Evolutionary conservation across 2,329 filamentous ascomycete genomes (phyloP), one percentile per base, ranked within the genome.

Genomic region (Davidsoniella eucalypti): DNA sequence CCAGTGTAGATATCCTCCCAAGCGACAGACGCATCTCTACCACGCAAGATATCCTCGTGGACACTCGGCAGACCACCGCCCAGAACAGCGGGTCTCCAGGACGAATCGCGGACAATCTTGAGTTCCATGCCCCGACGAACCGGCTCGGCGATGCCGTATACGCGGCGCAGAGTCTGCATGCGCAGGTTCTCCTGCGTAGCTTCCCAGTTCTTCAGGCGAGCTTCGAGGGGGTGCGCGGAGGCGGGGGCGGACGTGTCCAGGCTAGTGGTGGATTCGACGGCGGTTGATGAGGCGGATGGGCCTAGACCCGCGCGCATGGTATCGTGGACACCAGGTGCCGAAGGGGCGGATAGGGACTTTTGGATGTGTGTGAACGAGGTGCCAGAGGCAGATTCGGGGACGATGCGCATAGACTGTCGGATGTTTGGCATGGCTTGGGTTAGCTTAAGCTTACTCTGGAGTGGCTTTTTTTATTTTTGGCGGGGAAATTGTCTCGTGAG

Each of bases 1-100:
- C 87, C 86, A 17, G 75, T 78, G 63, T 82, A 96, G 17, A 98
- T 79, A 69, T 96, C 92, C 73, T 98, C 92, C 92, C 92, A 98
- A 7, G 73, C 78, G 58, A 94, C 71, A 59, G 76, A 82, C 25
- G 75, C 69, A 63, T 96, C 92, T 60, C 80, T 71, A 3, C 87
- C 88, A 54, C 73, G 75, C 60, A 98, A 68, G 55, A 98, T 87
- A 64, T 96, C 90, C 70, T 87, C 85, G 68, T 95, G 88, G 47
- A 96, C 72, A 61, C 79, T 78, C 9, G 76, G 73, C 44, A 70
- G 65, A 57, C 61, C 69, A 48, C 69, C 66, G 37, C 80, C 78
- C 51, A 94, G 69, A 43, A 76, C 79, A 58, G 77, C 69, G 45
- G 87, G 87, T 60, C 79, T 75, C 82, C 87, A 94, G 65, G 85